Evolutionary conservation across 768 basidiomycete genomes (phyloP).

Genomic region (Rubroboletus satanas): DNA sequence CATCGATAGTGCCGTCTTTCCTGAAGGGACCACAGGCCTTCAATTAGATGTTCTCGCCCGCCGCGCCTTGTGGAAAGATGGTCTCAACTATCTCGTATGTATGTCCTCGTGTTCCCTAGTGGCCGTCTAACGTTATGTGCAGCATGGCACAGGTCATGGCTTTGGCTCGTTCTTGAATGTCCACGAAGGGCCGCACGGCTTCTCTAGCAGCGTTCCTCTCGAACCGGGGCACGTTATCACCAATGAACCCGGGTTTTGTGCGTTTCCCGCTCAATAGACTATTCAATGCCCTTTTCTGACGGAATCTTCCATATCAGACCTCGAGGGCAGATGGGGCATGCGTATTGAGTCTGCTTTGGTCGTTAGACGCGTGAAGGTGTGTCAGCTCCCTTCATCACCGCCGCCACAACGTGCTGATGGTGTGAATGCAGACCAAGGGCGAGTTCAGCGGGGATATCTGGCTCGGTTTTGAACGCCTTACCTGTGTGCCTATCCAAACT

Average conservation of each 20-base stretch:
- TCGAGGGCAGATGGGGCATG: conserved; percentile 81
- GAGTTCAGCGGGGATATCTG: conserved; percentile 72
- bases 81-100: conserved; percentile 72
- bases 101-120: conserved; percentile 7
- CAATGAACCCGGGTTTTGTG: conserved; percentile 93
- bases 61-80: conserved; percentile 82
- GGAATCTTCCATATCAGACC: conserved; percentile 43
- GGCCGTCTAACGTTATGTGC: conserved; percentile 18
- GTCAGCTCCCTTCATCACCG: conserved; percentile 9
- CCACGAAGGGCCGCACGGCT: conserved; percentile 81
- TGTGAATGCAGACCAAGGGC: conserved; percentile 53
- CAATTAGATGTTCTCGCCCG: conserved; percentile 89
- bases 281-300: conserved; percentile 14
- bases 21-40: conserved; percentile 79
- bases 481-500: conserved; percentile 91
- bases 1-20: conserved; percentile 87
- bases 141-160: conserved; percentile 93
- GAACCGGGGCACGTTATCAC: conserved; percentile 87
- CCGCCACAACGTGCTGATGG: conserved; percentile 3
- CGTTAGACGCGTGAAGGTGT: conserved; percentile 58
- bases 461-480: conserved; percentile 90
- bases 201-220: conserved; percentile 65
- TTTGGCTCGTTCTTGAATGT: conserved; percentile 84
- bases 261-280: conserved; percentile 30
- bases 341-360: conserved; percentile 85